Percentiles rank a stretch among this genome's conserved stretches.
Conservation (phyloP, 306 rosid genomes). For the Fagus sylvatica region DNA sequence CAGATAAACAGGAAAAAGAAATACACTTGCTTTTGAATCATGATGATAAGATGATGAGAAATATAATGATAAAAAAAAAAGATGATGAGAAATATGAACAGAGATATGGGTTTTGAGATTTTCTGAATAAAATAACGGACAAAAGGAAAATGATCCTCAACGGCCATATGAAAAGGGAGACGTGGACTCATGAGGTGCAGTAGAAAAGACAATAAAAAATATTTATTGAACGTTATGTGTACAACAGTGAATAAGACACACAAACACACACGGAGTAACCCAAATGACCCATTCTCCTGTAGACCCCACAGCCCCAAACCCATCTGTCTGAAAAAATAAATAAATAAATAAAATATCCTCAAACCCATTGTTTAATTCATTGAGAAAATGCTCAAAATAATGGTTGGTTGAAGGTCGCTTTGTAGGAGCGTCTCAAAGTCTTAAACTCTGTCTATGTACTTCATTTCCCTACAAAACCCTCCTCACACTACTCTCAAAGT, state of each 20-base stretch:
- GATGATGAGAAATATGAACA: too few relatives aligned
- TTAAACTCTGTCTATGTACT: neutral
- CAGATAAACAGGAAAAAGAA: too few relatives aligned
- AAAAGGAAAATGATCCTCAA: slow-evolving; percentile 34
- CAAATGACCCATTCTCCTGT: slow-evolving; percentile 25
- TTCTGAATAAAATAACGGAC: slow-evolving; percentile 27
- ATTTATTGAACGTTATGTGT: slow-evolving; percentile 24
- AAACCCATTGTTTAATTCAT: neutral
- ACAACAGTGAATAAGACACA: slow-evolving; percentile 29
- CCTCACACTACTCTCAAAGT: slow-evolving; percentile 7
- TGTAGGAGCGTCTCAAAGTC: slow-evolving; percentile 30
- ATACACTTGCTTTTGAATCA: too few relatives aligned
- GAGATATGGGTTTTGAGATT: slow-evolving; percentile 9
- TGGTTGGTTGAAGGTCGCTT: slow-evolving; percentile 52
- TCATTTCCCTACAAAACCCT: slow-evolving; percentile 35
- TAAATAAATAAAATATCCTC: neutral
- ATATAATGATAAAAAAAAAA: too few relatives aligned
- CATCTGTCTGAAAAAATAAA: too few relatives aligned
- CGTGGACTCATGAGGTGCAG: slow-evolving; percentile 31
- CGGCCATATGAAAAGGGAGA: slow-evolving; percentile 33
- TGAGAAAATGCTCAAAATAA: neutral
- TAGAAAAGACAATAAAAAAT: too few relatives aligned
- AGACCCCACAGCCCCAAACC: neutral
- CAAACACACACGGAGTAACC: neutral
- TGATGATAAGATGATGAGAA: too few relatives aligned